A percentile compares a stretch with the other conserved stretches of the same genome.
Evolutionary conservation across 371 early-diverging fungal genomes (phyloP).

Genomic region (Mortierella sp.): DNA sequence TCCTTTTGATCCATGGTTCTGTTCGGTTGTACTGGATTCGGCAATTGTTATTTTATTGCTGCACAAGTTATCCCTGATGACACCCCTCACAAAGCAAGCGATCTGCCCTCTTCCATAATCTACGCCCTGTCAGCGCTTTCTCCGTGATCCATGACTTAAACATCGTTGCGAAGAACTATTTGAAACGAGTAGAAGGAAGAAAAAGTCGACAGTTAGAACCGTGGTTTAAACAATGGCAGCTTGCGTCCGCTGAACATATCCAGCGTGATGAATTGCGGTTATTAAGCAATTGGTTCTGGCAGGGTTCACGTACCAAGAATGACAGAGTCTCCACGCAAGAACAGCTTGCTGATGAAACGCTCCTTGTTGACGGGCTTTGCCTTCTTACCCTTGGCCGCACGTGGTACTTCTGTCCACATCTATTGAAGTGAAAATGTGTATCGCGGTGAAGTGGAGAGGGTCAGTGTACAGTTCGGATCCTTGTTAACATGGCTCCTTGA

Average conservation of each 20-base stretch:
- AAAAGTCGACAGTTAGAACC: too few relatives aligned
- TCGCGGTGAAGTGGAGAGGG: neutral
- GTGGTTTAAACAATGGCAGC: too few relatives aligned
- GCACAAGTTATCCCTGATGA: neutral
- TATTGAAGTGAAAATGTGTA: slow-evolving; percentile 42
- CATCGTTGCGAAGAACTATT: slow-evolving; percentile 51
- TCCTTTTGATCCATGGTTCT: neutral
- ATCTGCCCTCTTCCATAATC: neutral
- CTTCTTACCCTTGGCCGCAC: slow-evolving; percentile 90
- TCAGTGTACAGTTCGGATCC: neutral
- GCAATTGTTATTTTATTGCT: slow-evolving; percentile 7
- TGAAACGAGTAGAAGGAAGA: neutral
- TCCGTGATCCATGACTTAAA: slow-evolving; percentile 17
- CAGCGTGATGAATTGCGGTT: neutral
- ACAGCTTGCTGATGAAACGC: slow-evolving; percentile 98
- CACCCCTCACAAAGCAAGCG: neutral
- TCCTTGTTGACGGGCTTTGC: slow-evolving; percentile 98
- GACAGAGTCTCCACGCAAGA: slow-evolving; percentile 98
- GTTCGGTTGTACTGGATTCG: neutral
- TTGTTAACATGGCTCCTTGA: neutral
- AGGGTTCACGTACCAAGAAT: slow-evolving; percentile 72
- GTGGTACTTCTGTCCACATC: slow-evolving; percentile 98
- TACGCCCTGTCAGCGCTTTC: neutral
- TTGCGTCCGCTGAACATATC: too few relatives aligned
- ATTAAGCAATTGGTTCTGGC: neutral